Evolutionary conservation across 441 rosid species (phyloP), one percentile per base, ranked within the genome.

Genomic region (Aquilaria agallochum): DNA sequence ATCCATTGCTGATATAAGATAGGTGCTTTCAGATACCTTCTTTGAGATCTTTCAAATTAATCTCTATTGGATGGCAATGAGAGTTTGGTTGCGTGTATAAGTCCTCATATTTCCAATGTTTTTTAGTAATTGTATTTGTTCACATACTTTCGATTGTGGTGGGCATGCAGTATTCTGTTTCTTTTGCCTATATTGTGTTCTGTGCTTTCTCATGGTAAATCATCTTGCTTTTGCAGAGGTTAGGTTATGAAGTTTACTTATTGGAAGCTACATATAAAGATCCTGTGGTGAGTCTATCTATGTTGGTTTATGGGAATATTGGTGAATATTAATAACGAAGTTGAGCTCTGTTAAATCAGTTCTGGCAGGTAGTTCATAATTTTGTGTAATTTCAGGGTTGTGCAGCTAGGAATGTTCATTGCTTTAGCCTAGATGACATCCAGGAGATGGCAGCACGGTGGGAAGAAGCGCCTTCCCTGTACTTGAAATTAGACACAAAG

Each of bases 381-480:
- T 58, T 32, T 72, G 46, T 71, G 56, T 55, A 66, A 65, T 70
- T 68, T 65, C 85, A 94, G 98, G 98, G 98, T 49, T 94, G 98
- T 73, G 95, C 98, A 30, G 98, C 97, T 58, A 85, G 98, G 81
- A 90, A 94, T 67, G 80, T 94, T 52, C 97, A 90, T 68, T 87
- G 96, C 55, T 84, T 94, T 80, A 81, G 88, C 73, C 68, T 81
- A 53, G 92, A 84, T 73, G 88, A 87, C 68, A 83, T 94, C 69
- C 83, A 83, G 66, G 72, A 75, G 80, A 94, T 94, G 98, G 89
- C 87, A 56, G 77, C 68, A 59, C 86, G 74, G 68, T 94, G 96
- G 96, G 96, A 94, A 73, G 93, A 88, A 74, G 83, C 92, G 72
- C 95, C 98, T 46, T 62, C 81, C 27, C 74, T 89, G 54, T 90